Evolutionary conservation across 2,329 filamentous ascomycete genomes (phyloP).

Genomic region (Chalaropsis thielavioides): DNA sequence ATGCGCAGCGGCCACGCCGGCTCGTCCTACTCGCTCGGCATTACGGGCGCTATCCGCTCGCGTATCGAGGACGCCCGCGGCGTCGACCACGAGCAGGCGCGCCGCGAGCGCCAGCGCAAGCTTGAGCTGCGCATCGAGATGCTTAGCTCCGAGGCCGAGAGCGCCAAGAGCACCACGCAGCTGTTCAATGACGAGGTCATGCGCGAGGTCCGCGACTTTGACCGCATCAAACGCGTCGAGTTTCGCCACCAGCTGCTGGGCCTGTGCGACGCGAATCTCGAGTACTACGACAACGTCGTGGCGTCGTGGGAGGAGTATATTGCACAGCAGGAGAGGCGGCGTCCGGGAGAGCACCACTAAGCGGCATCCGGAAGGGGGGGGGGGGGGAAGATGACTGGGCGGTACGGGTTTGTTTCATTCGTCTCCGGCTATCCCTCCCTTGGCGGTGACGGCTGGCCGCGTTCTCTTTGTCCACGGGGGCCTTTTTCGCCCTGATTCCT

Average conservation of each 20-base stretch:
- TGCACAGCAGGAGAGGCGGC: slow-evolving; percentile 58
- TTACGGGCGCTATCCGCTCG: slow-evolving; percentile 73
- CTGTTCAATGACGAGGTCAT: slow-evolving; percentile 95
- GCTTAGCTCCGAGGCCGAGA: slow-evolving; percentile 76
- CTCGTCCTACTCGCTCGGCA: slow-evolving; percentile 36
- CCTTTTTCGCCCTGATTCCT: no score
- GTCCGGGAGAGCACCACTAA: slow-evolving; percentile 20
- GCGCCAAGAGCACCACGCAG: slow-evolving; percentile 71
- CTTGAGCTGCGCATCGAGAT: slow-evolving; percentile 87
- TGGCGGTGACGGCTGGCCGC: no score
- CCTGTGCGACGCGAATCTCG: slow-evolving; percentile 70
- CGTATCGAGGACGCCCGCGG: slow-evolving; percentile 96
- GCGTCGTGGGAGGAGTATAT: slow-evolving; percentile 83
- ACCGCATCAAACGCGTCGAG: slow-evolving; percentile 88
- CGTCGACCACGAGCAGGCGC: slow-evolving; percentile 86
- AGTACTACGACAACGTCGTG: slow-evolving; percentile 68
- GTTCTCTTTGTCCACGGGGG: no score
- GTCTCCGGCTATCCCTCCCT: no score
- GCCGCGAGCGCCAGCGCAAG: slow-evolving; percentile 74
- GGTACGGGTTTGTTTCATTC: no score
- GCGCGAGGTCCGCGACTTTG: slow-evolving; percentile 83
- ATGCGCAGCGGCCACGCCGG: slow-evolving; percentile 44
- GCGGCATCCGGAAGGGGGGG: no score
- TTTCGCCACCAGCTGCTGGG: slow-evolving; percentile 76
- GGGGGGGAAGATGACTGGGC: no score